Evolutionary conservation across 352 stramenopile genomes (phyloP), one percentile per base, ranked within the genome.

Genomic region (Pythium brachiatum): DNA sequence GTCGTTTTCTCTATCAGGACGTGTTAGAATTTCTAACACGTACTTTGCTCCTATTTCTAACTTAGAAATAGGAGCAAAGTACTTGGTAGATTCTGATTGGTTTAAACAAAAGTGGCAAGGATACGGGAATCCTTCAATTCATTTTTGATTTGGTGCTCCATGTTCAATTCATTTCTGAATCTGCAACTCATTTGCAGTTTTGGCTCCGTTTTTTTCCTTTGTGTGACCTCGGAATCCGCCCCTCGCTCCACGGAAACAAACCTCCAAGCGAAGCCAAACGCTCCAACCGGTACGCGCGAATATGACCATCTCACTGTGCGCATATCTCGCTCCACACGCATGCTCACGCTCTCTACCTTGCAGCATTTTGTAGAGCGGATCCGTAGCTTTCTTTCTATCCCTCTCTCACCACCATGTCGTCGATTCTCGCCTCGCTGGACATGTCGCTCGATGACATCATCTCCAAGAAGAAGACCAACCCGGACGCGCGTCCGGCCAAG

Each of bases 361-460:
- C 3, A 3, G 15, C 9, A 23, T 26, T 51, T 11, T 43, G 47
- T 51, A 52, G 32, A 56, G 15, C 32, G 16, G 36, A 44, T 44
- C 36, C 36, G 36, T 44, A 44, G 36, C 36, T 44, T 44, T 44
- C 36, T 21, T 44, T 43, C 47, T 39, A n/a, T 31, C 9, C 44
- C 55, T 31, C n/a, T 47, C 56, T 56, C 38, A 12, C 29, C 57
- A 75, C 61, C 39, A 87, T 89, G 79, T 93, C 83, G 66, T 90
- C 81, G 25, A 89, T 93, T 68, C 72, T 93, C 47, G 79, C 79
- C 9, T 90, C 83, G 47, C 76, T 93, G 36, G 83, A 93, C 68
- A 93, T 93, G 83, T 90, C 81, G 67, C 71, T 93, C 55, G 83
- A 93, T 64, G 83, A 93, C 68, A 66, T 93, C 58, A 93, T 93